phyloP scores from a whole-genome alignment of 192 early-diverging fungal species.

The Backusella australiensis region DNA sequence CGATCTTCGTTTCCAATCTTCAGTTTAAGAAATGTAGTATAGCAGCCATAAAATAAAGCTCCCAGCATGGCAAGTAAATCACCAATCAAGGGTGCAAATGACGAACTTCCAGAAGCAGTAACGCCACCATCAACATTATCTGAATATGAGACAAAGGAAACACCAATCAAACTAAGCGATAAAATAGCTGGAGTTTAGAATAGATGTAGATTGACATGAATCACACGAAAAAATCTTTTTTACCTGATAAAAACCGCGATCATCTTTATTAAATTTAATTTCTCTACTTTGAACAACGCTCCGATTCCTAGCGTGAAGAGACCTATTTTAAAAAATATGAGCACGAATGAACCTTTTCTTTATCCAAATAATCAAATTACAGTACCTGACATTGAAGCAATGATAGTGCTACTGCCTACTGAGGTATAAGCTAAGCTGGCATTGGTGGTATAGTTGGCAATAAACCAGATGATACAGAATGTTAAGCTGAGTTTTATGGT shows the following conservation, averaged over 20 bases:
- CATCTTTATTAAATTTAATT: constrained; percentile 52
- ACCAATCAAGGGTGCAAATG: constrained; percentile 48
- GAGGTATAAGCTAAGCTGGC: constrained; percentile 71
- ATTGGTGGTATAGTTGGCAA: constrained; percentile 71
- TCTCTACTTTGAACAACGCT: constrained; percentile 56
- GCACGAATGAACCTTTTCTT: background rate
- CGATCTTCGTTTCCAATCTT: constrained; percentile 65
- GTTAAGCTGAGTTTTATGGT: constrained; percentile 59
- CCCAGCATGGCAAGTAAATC: constrained; percentile 68
- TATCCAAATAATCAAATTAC: background rate
- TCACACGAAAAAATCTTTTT: background rate
- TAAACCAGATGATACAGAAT: constrained; percentile 80
- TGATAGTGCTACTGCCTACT: constrained; percentile 73
- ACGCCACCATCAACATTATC: constrained; percentile 37
- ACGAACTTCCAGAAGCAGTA: constrained; percentile 13
- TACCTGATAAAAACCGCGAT: constrained; percentile 58
- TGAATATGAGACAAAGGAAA: constrained; percentile 58
- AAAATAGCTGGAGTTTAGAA: background rate
- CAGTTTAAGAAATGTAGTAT: constrained; percentile 72
- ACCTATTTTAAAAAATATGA: constrained; percentile 25
- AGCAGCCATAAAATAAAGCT: constrained; percentile 77
- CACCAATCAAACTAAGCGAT: constrained; percentile 56
- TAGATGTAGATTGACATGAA: background rate
- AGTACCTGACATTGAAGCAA: constrained; percentile 66
- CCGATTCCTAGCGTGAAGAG: constrained; percentile 76